These are phyloP conservation scores for Amaranthus hypochondriacus DNA, from an alignment of 148 eudicot species.

Conservation along the genomic window DNA sequence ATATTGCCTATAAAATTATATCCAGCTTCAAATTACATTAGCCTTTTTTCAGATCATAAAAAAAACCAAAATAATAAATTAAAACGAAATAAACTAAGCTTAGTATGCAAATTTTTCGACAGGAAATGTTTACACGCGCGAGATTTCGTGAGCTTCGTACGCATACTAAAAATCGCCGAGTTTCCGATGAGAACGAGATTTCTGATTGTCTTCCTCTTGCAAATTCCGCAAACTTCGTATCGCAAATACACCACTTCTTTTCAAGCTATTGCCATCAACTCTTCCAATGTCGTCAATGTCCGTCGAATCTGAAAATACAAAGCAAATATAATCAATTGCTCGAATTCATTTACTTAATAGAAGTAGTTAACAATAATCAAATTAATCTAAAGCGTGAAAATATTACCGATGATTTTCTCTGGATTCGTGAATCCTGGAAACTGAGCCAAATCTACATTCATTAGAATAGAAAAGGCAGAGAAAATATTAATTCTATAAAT, in stretches of 20 bases:
- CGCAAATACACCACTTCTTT: conserved; percentile 19
- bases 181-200: conserved; percentile 30
- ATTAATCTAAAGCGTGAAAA: not conserved
- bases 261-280: conserved; percentile 7
- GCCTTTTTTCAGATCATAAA: too few relatives aligned
- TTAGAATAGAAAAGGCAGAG: not conserved
- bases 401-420: conserved; percentile 29
- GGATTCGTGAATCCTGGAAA: conserved; percentile 27
- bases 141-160: not conserved
- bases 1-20: conserved; percentile 6
- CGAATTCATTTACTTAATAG: too few relatives aligned
- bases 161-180: conserved; percentile 30
- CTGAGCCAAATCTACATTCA: conserved; percentile 25
- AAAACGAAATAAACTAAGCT: not conserved
- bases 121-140: conserved; percentile 12
- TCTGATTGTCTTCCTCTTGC: conserved; percentile 22
- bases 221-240: conserved; percentile 31
- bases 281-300: conserved; percentile 23
- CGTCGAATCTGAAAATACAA: conserved; percentile 12
- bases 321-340: not conserved
- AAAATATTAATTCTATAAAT: too few relatives aligned
- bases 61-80: too few relatives aligned
- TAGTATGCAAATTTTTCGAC: conserved; percentile 7
- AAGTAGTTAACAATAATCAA: not conserved
- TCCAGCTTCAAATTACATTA: not conserved